These are phyloP conservation scores for Lachnellula hyalina DNA, from an alignment of 2,329 filamentous ascomycete genomes.

Conservation along the genomic window DNA sequence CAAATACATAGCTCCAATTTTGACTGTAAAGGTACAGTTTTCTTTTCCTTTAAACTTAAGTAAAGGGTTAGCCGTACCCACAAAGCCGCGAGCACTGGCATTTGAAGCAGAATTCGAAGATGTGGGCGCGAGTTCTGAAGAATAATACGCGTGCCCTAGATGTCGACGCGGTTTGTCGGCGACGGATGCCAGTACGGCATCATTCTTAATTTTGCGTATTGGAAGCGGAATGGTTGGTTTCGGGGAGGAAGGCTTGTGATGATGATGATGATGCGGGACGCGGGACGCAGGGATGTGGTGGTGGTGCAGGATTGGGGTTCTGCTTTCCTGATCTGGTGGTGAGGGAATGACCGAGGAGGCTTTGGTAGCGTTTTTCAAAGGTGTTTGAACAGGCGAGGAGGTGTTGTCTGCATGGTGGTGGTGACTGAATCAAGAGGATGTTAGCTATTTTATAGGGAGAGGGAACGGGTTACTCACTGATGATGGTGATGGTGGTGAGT, in stretches of 20 bases:
- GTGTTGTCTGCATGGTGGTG: constrained; percentile 52
- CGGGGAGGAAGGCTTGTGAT: constrained; percentile 31
- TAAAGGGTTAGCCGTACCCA: constrained; percentile 37
- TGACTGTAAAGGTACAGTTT: constrained; percentile 86
- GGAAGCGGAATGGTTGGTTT: constrained; percentile 51
- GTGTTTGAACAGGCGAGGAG: constrained; percentile 36
- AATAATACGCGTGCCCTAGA: constrained; percentile 79
- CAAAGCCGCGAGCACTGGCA: constrained; percentile 17
- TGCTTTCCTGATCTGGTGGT: constrained; percentile 33
- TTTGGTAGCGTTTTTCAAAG: constrained; percentile 48
- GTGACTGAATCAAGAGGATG: constrained; percentile 36
- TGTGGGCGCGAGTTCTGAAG: constrained; percentile 54
- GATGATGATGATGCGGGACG: constrained; percentile 35
- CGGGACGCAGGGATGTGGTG: constrained; percentile 24
- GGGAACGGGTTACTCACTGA: constrained; percentile 46
- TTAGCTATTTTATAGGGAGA: constrained; percentile 14
- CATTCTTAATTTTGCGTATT: constrained; percentile 61
- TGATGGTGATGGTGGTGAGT: constrained; percentile 55
- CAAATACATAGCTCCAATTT: constrained; percentile 76
- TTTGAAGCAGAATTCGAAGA: constrained; percentile 32
- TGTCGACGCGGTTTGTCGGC: constrained; percentile 68
- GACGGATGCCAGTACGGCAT: constrained; percentile 67
- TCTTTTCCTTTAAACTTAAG: constrained; percentile 67
- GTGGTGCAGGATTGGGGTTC: constrained; percentile 23
- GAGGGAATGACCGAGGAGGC: constrained; percentile 37